Conservation (phyloP, 108 stramenopile species). For the Cyclotella distinguenda region DNA sequence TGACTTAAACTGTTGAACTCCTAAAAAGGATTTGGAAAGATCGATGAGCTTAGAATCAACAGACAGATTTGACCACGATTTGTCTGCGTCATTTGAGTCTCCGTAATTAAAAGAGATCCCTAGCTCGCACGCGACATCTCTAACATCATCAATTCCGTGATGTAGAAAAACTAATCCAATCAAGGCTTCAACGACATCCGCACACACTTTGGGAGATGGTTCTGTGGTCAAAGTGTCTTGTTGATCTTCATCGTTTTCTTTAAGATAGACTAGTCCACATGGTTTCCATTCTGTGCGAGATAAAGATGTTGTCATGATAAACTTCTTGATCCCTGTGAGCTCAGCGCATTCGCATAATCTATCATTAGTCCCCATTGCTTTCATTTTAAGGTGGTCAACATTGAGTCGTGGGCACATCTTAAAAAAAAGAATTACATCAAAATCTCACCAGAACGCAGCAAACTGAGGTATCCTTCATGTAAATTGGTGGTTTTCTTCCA, state of each 20-base stretch:
- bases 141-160: constrained; percentile 41
- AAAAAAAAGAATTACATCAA: background rate
- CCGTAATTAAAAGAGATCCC: constrained; percentile 36
- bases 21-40: constrained; percentile 12
- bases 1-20: constrained; percentile 26
- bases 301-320: constrained; percentile 44
- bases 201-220: constrained; percentile 31
- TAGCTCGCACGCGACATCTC: constrained; percentile 48
- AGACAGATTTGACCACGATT: background rate
- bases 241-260: constrained; percentile 1
- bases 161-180: constrained; percentile 57
- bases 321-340: constrained; percentile 35
- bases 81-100: constrained; percentile 11
- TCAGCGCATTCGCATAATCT: constrained; percentile 23
- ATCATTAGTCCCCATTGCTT: constrained; percentile 58
- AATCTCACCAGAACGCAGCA: constrained; percentile 49
- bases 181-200: constrained; percentile 65
- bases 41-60: constrained; percentile 1
- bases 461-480: constrained; percentile 61
- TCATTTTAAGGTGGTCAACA: too few species aligned
- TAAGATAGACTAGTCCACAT: constrained; percentile 7
- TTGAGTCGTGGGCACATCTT: too few species aligned
- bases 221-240: background rate
- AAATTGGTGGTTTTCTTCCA: constrained; percentile 36
- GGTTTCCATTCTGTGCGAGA: constrained; percentile 53